A percentile compares a stretch with the other conserved stretches of the same genome.
Evolutionary conservation across 1,284 basidiomycete genomes (phyloP).

Genomic region (Apiotrichum gracile): DNA sequence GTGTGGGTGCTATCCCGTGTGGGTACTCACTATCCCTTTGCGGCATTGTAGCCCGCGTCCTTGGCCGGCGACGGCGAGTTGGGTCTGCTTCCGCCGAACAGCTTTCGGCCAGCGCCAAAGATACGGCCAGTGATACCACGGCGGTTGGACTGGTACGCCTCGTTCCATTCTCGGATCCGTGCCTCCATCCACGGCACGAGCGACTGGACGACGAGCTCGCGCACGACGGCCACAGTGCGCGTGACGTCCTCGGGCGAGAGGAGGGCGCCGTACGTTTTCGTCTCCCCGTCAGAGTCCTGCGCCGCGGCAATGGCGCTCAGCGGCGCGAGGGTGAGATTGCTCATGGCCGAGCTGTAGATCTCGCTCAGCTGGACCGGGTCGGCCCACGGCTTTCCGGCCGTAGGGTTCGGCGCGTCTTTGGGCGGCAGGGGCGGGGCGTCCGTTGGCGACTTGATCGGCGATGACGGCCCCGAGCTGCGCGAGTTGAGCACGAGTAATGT

Average conservation of each 20-base stretch:
- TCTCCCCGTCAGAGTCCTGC: slow-evolving; percentile 4
- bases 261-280: slow-evolving; percentile 38
- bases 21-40: slow-evolving; percentile 40
- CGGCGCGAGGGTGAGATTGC: slow-evolving; percentile 36
- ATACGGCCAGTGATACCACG: slow-evolving; percentile 82
- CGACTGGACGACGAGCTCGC: slow-evolving; percentile 86
- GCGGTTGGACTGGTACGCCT: slow-evolving; percentile 76
- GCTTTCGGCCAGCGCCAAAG: slow-evolving; percentile 61
- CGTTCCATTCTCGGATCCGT: slow-evolving; percentile 88
- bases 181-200: slow-evolving; percentile 96
- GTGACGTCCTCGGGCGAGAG: slow-evolving; percentile 73
- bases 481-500: slow-evolving; percentile 46
- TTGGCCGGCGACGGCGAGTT: slow-evolving; percentile 36
- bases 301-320: slow-evolving; percentile 19
- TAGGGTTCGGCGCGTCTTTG: slow-evolving; percentile 16
- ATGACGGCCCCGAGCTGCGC: slow-evolving; percentile 9
- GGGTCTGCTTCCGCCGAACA: slow-evolving; percentile 48
- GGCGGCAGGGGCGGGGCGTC: slow-evolving; percentile 27
- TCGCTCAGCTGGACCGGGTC: slow-evolving; percentile 28
- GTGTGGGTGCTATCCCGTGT: too few relatives aligned
- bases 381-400: slow-evolving; percentile 21
- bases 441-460: slow-evolving; percentile 3
- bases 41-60: slow-evolving; percentile 35
- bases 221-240: slow-evolving; percentile 70
- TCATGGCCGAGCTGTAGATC: slow-evolving; percentile 39